These are phyloP conservation scores for Asterella californica DNA, from an alignment of 225 moss, liverwort and hornwort species.

Conservation along the genomic window DNA sequence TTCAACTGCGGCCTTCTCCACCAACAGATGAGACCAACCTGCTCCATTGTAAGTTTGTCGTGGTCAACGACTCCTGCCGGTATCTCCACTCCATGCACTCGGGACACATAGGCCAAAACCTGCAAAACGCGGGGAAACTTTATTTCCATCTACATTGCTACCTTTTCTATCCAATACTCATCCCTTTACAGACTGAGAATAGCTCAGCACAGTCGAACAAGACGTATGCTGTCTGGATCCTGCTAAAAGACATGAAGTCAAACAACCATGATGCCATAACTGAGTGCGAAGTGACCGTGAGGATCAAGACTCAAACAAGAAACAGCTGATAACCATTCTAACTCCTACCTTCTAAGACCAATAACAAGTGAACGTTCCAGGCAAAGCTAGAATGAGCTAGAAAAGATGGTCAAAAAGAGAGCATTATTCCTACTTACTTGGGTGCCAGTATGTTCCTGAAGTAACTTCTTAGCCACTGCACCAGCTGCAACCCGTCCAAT, in stretches of 20 bases:
- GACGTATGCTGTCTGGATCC: neutral
- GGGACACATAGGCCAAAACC: conserved; percentile 94
- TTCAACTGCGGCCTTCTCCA: neutral
- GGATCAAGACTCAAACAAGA: neutral
- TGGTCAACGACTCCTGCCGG: conserved; percentile 78
- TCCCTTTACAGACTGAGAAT: too few relatives aligned
- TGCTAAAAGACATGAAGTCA: too few relatives aligned
- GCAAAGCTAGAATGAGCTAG: too few relatives aligned
- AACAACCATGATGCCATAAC: neutral
- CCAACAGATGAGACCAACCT: conserved; percentile 36
- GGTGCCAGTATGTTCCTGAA: conserved; percentile 72
- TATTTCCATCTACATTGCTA: neutral
- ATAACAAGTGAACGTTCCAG: neutral
- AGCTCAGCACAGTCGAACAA: too few relatives aligned
- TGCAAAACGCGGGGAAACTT: conserved; percentile 34
- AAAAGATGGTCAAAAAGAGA: too few relatives aligned
- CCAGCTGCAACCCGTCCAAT: conserved; percentile 98
- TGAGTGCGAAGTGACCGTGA: neutral
- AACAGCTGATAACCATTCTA: neutral
- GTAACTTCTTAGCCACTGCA: conserved; percentile 91
- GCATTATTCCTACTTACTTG: conserved; percentile 44
- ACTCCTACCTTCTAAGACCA: neutral
- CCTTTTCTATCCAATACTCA: too few relatives aligned
- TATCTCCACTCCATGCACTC: conserved; percentile 88
- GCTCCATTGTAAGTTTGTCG: conserved; percentile 64